Percentiles rank a stretch among this genome's conserved stretches.
Evolutionary conservation across 257 asterid species (phyloP).

Genomic region (Przewalskia tangutica): DNA sequence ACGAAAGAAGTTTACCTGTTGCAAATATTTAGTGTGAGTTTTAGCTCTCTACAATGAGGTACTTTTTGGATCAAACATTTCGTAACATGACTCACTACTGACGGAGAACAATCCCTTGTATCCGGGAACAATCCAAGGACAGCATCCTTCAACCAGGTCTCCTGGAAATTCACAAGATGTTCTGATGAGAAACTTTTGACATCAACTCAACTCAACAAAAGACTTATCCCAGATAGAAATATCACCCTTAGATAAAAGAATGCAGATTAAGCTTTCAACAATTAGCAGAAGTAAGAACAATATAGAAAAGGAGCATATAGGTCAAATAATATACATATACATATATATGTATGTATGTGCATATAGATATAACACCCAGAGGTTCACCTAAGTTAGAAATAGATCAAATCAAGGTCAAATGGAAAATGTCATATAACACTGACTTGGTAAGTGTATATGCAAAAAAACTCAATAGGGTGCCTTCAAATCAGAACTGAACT

Average conservation of each 20-base stretch:
- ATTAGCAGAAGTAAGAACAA: not conserved
- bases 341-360: too few relatives aligned
- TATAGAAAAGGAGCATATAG: not conserved
- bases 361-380: too few relatives aligned
- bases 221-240: slow-evolving; percentile 1
- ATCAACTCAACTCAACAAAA: slow-evolving; percentile 3
- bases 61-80: not conserved
- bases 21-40: slow-evolving; percentile 18
- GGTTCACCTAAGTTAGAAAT: not conserved
- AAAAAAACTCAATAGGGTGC: not conserved
- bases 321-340: not conserved
- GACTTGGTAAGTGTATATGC: not conserved
- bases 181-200: slow-evolving; percentile 1
- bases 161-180: slow-evolving; percentile 38
- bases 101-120: slow-evolving; percentile 75
- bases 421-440: not conserved
- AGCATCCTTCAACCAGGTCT: slow-evolving; percentile 80
- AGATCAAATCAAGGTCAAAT: not conserved
- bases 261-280: not conserved
- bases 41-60: not conserved
- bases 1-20: slow-evolving; percentile 61
- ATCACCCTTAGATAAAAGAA: not conserved
- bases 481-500: not conserved
- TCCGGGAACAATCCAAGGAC: slow-evolving; percentile 82
- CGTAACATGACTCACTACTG: slow-evolving; percentile 45